Percentiles rank a stretch among this genome's conserved stretches.
These are phyloP conservation scores for Xylaria acuta DNA, from an alignment of 495 filamentous ascomycete species.

Conservation along the genomic window DNA sequence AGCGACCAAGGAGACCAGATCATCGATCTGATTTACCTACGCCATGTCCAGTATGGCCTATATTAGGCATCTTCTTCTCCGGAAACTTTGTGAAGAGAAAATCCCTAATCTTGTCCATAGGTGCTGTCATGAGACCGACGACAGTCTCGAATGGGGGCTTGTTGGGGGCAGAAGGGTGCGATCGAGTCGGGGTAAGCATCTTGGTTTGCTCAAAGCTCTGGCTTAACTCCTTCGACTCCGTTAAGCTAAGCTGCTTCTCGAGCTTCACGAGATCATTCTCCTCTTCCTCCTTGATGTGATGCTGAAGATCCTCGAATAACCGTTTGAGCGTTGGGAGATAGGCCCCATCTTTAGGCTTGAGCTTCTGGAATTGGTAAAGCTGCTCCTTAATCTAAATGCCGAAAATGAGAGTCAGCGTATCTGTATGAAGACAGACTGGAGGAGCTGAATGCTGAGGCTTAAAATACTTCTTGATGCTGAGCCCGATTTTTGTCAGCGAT, in stretches of 20 bases:
- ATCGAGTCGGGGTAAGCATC: conserved; percentile 63
- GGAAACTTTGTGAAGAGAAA: conserved; percentile 55
- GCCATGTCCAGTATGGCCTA: conserved; percentile 20
- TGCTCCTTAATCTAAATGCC: conserved; percentile 64
- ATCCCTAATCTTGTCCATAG: conserved; percentile 58
- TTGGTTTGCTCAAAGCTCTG: conserved; percentile 65
- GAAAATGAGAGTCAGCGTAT: not conserved
- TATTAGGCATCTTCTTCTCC: conserved; percentile 22
- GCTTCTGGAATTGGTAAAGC: conserved; percentile 66
- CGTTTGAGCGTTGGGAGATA: conserved; percentile 60
- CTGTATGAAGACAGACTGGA: not conserved
- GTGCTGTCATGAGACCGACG: conserved; percentile 55
- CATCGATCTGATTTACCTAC: conserved; percentile 26
- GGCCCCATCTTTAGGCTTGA: conserved; percentile 51
- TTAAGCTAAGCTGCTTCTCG: conserved; percentile 51
- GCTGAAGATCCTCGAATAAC: conserved; percentile 57
- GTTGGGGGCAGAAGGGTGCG: conserved; percentile 60
- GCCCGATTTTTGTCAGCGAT: conserved; percentile 66
- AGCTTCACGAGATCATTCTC: conserved; percentile 60
- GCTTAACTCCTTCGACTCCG: conserved; percentile 52
- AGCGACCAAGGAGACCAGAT: not conserved
- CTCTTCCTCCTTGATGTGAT: conserved; percentile 71
- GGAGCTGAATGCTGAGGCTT: too few relatives aligned
- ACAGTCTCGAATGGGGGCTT: conserved; percentile 59
- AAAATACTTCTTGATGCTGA: conserved; percentile 57